These are phyloP conservation scores for Trypanosomatidae sp. DNA, from an alignment of 208 protist species.

Conservation along the genomic window DNA sequence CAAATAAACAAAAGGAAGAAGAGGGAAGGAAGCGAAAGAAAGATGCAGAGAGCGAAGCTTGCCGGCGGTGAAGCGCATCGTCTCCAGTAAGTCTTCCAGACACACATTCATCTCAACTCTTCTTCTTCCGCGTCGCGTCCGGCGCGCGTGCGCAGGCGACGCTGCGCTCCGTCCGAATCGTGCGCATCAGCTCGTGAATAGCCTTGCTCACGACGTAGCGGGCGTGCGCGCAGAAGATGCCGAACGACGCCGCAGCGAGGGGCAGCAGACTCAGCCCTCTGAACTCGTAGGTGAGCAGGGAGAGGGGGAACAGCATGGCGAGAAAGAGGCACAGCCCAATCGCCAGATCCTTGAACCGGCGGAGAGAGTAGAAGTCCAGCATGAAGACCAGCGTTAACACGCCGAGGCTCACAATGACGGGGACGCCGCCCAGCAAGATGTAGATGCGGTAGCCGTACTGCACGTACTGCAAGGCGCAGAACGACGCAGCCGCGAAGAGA, in stretches of 20 bases:
- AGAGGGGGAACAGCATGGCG: conserved; percentile 63
- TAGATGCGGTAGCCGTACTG: conserved; percentile 62
- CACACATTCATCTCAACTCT: too few relatives aligned
- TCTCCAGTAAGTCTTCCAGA: too few relatives aligned
- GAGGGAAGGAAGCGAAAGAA: too few relatives aligned
- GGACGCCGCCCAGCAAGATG: conserved; percentile 58
- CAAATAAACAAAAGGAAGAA: too few relatives aligned
- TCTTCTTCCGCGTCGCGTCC: conserved; percentile 6
- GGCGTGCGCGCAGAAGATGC: conserved; percentile 59
- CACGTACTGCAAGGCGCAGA: conserved; percentile 69
- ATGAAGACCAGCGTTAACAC: conserved; percentile 66
- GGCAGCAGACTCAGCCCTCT: conserved; percentile 62
- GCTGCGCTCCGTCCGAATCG: conserved; percentile 24
- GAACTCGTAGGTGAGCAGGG: conserved; percentile 68
- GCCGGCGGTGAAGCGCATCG: too few relatives aligned
- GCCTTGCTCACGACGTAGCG: conserved; percentile 34
- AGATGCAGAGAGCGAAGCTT: too few relatives aligned
- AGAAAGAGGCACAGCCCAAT: conserved; percentile 57
- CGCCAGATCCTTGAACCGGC: conserved; percentile 49
- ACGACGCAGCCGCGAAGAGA: conserved; percentile 57
- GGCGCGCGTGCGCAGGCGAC: not conserved
- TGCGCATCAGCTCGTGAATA: conserved; percentile 45
- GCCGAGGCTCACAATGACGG: conserved; percentile 50
- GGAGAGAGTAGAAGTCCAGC: conserved; percentile 56
- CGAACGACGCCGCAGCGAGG: conserved; percentile 45